Evolutionary conservation across 768 basidiomycete genomes (phyloP), one percentile per base, ranked within the genome.

Genomic region (Kwoniella bestiolae): DNA sequence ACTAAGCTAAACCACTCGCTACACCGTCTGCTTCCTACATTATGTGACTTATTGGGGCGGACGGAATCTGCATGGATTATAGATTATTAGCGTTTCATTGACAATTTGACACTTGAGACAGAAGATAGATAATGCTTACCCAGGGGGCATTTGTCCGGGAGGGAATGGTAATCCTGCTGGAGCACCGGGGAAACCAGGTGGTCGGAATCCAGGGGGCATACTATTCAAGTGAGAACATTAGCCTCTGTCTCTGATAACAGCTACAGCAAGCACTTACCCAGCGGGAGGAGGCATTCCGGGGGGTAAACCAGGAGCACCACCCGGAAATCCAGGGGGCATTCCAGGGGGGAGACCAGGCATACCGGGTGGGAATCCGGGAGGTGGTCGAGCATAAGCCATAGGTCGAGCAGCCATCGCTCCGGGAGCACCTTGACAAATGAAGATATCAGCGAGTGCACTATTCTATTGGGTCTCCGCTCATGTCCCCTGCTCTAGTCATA

Each of bases 341-440:
- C 79, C 77, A 35, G 73, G 91, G 45, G 92, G 92, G 35, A 90
- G 87, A 12, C 90, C 91, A 28, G 89, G 87, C 91, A 93, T 93
- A 58, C 81, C 81, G 41, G 80, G 79, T 21, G 82, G 82, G 82
- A 83, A 83, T 3, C 79, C 79, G 32, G 80, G 78, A 29, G 80
- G 80, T 16, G 80, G 81, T 53, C 77, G 72, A 49, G 79, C 80
- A 66, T 83, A 82, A 5, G 82, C 79, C 79, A 81, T 81, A 9
- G 81, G 82, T 55, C 81, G 74, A 63, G 81, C 82, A 52, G 80
- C 78, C 70, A 82, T 80, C n/a, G 78, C 80, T 57, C 71, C 73
- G 12, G 76, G 76, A 29, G 73, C 74, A 46, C 73, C 73, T 75
- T n/a, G n/a, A n/a, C n/a, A n/a, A n/a, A n/a, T n/a, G n/a, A n/a